phyloP scores from a whole-genome alignment of 306 rosid genomes.

The Quercus aquifolioides region DNA sequence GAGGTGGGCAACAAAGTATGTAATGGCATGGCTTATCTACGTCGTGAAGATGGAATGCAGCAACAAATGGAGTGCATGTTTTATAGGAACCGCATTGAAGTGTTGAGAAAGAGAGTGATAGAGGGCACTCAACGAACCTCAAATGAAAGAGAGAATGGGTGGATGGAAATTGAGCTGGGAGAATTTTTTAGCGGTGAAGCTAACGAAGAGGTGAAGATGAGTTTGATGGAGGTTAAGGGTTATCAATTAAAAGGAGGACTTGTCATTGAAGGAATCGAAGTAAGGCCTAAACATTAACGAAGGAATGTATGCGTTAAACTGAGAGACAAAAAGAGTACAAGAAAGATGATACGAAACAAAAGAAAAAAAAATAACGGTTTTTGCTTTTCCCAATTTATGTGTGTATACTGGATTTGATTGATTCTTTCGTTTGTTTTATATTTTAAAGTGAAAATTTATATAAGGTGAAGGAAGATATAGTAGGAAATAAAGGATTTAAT shows the following conservation, averaged over 20 bases:
- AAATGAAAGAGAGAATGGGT: conserved; percentile 42
- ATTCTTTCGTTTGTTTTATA: background rate
- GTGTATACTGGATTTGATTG: background rate
- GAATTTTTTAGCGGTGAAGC: conserved; percentile 38
- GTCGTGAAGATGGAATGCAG: conserved; percentile 13
- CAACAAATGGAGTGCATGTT: conserved; percentile 31
- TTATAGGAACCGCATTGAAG: conserved; percentile 30
- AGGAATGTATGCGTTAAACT: background rate
- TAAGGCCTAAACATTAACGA: conserved; percentile 40
- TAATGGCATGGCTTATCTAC: conserved; percentile 28
- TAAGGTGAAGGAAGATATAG: no score
- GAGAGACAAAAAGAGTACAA: background rate
- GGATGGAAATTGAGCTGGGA: conserved; percentile 73
- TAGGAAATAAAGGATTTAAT: background rate
- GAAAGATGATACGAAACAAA: no score
- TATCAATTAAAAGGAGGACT: conserved; percentile 61
- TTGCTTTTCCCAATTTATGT: background rate
- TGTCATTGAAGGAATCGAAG: conserved; percentile 51
- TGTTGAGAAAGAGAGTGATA: background rate
- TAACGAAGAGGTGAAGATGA: conserved; percentile 44
- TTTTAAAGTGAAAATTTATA: background rate
- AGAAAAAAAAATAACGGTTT: background rate
- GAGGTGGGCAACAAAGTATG: conserved; percentile 24
- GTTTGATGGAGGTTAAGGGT: conserved; percentile 39
- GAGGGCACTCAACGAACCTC: background rate